Evolutionary conservation across 257 asterid species (phyloP), one percentile per base, ranked within the genome.

Genomic region (Orobanche coerulescens): DNA sequence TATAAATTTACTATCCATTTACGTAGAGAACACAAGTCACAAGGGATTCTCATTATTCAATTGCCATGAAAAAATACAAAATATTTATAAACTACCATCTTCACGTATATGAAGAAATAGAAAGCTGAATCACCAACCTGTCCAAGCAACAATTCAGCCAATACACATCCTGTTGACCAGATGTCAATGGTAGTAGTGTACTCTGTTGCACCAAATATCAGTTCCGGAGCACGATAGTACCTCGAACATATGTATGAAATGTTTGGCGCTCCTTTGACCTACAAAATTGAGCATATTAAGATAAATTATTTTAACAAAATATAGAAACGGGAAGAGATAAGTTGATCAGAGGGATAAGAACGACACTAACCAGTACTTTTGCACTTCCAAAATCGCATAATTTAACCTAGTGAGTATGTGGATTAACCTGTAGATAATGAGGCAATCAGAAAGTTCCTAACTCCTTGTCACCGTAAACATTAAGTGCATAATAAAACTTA

Each of bases 371-470:
- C 86, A 90, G 79, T 42, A 84, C 78, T 78, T 90, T 90, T 4
- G 97, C 97, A 72, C 97, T 90, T 73, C 97, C 97, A 73, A 90
- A 90, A 75, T 90, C 97, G 19, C 97, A 90, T 50, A 90, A 69
- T 71, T 90, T 90, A 62, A 90, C 95, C 72, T 90, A 96, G 73
- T 90, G 97, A 60, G 85, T 87, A 46, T 77, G 87, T 53, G 97
- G 94, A 75, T 90, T 87, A 71, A 84, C 97, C 97, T 90, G 77
- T 33, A 56, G 19, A 51, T 14, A 68, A 48, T 20, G 43, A 46
- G 48, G 12, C 26, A 16, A 15, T 14, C 20, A 43, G 9, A 4
- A 25, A 19, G n/a, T 1, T 18, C 52, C 52, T 46, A 46, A 46
- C 18, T 18, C 52, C 25, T 46, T 18, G 3, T 6, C 22, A 46